Conservation (phyloP, 345 rosid genomes). For the Eucalyptus microcorys region DNA sequence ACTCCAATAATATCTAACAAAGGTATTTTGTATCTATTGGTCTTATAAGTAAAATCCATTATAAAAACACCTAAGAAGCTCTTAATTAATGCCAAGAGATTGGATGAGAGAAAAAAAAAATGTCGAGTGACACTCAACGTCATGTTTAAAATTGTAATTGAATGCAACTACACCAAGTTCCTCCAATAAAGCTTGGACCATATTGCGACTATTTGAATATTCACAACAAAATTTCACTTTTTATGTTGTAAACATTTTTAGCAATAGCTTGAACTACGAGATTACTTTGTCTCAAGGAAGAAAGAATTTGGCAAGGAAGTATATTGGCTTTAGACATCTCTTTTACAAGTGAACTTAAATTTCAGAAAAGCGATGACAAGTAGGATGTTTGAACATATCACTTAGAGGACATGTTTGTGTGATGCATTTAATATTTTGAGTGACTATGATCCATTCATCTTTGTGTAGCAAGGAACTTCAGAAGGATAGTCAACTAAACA, state of each 20-base stretch:
- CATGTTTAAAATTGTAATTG: too few relatives aligned
- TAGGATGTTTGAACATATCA: background rate
- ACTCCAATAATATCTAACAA: background rate
- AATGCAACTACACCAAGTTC: background rate
- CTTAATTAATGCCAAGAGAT: background rate
- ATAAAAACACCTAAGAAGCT: background rate
- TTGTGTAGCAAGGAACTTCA: rapidly evolving
- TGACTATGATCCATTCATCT: rapidly evolving
- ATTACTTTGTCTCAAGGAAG: background rate
- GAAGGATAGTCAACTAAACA: background rate
- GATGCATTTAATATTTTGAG: background rate
- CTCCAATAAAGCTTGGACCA: background rate
- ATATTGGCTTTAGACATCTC: rapidly evolving
- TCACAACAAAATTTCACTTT: background rate
- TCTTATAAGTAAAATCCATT: background rate
- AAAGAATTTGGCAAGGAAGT: background rate
- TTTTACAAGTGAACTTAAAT: background rate
- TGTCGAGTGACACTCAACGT: rapidly evolving
- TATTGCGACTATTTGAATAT: too few relatives aligned
- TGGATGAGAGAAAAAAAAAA: background rate
- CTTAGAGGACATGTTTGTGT: rapidly evolving
- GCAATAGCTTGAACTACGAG: background rate
- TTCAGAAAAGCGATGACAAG: background rate
- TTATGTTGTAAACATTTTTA: too few relatives aligned
- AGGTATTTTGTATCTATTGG: background rate